phyloP scores from a whole-genome alignment of 2,329 filamentous ascomycete genomes.

The Stagonosporopsis chrysanthemi region DNA sequence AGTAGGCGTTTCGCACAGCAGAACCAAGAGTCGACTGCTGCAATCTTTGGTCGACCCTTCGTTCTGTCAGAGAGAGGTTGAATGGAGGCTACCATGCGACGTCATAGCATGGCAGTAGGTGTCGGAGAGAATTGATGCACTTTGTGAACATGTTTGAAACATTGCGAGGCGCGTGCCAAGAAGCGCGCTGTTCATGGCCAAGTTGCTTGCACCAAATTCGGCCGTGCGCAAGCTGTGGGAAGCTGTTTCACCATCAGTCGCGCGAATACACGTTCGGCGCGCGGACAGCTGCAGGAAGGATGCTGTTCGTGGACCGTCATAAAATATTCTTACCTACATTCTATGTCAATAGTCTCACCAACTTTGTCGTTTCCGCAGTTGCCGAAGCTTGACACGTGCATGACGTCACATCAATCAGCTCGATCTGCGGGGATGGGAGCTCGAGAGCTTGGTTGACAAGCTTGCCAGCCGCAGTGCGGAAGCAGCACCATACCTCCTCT shows the following conservation, averaged over 20 bases:
- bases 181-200: background rate
- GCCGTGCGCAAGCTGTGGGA: conserved; percentile 10
- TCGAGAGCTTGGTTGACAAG: conserved; percentile 18
- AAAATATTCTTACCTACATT: too few relatives aligned
- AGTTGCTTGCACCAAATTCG: background rate
- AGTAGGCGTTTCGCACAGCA: too few relatives aligned
- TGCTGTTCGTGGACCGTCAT: too few relatives aligned
- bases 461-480: conserved; percentile 8
- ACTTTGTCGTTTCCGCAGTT: conserved; percentile 7
- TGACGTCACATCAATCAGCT: conserved; percentile 10
- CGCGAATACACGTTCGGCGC: background rate
- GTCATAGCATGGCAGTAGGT: too few relatives aligned
- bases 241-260: background rate
- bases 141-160: too few relatives aligned
- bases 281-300: background rate
- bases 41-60: too few relatives aligned
- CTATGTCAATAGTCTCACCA: background rate
- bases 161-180: too few relatives aligned
- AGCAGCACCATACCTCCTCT: conserved; percentile 4
- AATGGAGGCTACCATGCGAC: too few relatives aligned
- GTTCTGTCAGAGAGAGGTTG: too few relatives aligned
- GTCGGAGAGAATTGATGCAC: too few relatives aligned
- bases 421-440: conserved; percentile 16
- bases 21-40: too few relatives aligned
- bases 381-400: conserved; percentile 16